These are phyloP conservation scores for Suillus weaverae DNA, from an alignment of 768 basidiomycete genomes.

Conservation along the genomic window DNA sequence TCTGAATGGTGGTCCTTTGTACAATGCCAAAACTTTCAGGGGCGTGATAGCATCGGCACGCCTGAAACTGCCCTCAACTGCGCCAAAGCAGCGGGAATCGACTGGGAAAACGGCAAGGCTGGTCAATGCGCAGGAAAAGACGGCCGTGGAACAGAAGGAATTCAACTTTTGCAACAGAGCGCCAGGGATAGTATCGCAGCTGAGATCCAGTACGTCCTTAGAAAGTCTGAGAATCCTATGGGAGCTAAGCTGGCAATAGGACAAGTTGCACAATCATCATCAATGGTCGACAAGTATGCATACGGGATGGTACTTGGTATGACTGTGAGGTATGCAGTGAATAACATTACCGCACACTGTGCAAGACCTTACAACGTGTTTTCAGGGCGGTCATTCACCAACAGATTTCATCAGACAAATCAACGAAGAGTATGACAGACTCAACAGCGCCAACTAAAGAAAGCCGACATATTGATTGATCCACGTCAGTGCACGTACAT, in stretches of 20 bases:
- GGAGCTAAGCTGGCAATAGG: conserved; percentile 33
- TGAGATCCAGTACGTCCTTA: conserved; percentile 55
- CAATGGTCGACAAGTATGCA: conserved; percentile 62
- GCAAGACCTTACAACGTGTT: conserved; percentile 6
- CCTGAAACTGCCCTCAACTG: conserved; percentile 66
- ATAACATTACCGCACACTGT: background rate
- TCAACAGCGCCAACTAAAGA: conserved; percentile 47
- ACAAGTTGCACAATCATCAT: conserved; percentile 91
- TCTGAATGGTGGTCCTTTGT: conserved; percentile 82
- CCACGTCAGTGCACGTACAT: conserved; percentile 16
- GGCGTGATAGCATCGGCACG: conserved; percentile 58
- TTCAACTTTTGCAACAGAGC: conserved; percentile 63
- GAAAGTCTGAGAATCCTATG: conserved; percentile 4
- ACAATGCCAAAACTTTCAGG: conserved; percentile 75
- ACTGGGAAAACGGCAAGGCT: conserved; percentile 63
- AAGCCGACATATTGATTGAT: conserved; percentile 7
- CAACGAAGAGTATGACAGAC: conserved; percentile 63
- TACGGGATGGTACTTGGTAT: conserved; percentile 79
- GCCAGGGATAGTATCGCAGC: conserved; percentile 42
- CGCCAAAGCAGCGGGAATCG: conserved; percentile 58
- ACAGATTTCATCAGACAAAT: conserved; percentile 79
- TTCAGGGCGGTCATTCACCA: conserved; percentile 69
- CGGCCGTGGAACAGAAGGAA: conserved; percentile 62
- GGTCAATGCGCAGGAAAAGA: conserved; percentile 61
- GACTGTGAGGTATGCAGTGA: conserved; percentile 63